These are phyloP conservation scores for Trypanosoma brucei DNA, from an alignment of 208 protist genomes.

Conservation along the genomic window DNA sequence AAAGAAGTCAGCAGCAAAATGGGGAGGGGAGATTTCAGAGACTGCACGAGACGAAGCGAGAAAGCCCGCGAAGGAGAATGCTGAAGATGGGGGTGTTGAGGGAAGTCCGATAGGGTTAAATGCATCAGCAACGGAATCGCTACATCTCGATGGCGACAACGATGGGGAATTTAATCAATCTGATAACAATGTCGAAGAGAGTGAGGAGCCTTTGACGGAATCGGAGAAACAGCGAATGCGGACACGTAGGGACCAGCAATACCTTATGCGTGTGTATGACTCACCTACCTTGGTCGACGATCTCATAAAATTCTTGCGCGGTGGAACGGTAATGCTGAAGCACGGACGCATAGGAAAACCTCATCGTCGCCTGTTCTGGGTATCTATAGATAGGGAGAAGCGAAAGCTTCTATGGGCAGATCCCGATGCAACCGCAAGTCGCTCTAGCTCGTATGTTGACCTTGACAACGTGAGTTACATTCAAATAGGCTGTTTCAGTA, in stretches of 20 bases:
- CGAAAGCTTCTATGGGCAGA: slow-evolving; percentile 78
- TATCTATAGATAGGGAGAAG: slow-evolving; percentile 36
- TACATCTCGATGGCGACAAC: too few species aligned
- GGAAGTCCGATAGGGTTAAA: too few species aligned
- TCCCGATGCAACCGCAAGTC: slow-evolving; percentile 33
- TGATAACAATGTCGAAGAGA: too few species aligned
- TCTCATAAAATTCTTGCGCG: slow-evolving; percentile 75
- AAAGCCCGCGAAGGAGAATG: not conserved
- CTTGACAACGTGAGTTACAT: slow-evolving; percentile 81
- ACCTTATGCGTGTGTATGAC: slow-evolving; percentile 88
- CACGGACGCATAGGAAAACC: slow-evolving; percentile 88
- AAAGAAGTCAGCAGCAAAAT: too few species aligned
- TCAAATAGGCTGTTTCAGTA: slow-evolving; percentile 86
- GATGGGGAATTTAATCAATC: too few species aligned
- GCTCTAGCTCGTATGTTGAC: slow-evolving; percentile 55
- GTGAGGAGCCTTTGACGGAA: slow-evolving; percentile 1
- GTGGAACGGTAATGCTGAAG: slow-evolving; percentile 87
- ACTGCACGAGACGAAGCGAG: not conserved
- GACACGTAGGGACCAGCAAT: slow-evolving; percentile 30
- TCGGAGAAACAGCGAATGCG: slow-evolving; percentile 25
- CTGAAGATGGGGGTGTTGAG: not conserved
- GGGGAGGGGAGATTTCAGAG: not conserved
- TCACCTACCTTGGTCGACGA: slow-evolving; percentile 78
- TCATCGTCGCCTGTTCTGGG: slow-evolving; percentile 85
- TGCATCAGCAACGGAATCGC: too few species aligned